Percentiles rank a stretch among this genome's conserved stretches.
Conservation (phyloP, 1,139 yeast genomes). For the Diutina catenulata region DNA sequence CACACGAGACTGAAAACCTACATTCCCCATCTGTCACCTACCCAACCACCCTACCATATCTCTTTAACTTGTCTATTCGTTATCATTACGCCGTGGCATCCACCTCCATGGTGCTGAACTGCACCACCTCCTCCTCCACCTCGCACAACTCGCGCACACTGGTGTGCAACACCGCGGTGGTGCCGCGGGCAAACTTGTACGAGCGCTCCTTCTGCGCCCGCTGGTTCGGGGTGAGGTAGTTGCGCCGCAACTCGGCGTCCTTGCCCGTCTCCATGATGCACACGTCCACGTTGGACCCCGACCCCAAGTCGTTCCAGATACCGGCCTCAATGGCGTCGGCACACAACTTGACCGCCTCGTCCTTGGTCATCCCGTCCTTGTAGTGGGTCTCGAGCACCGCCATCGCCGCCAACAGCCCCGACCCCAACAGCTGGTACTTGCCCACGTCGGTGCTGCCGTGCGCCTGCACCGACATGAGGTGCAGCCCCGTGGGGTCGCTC, state of each 20-base stretch:
- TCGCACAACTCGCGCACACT: slow-evolving; percentile 56
- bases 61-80: too few species aligned
- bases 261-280: slow-evolving; percentile 93
- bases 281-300: slow-evolving; percentile 94
- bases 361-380: slow-evolving; percentile 66
- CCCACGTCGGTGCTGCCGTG: slow-evolving; percentile 98
- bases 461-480: slow-evolving; percentile 86
- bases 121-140: slow-evolving; percentile 53
- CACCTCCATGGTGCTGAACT: slow-evolving; percentile 56
- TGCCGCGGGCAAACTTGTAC: slow-evolving; percentile 81
- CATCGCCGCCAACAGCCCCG: slow-evolving; percentile 99
- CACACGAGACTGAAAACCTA: too few species aligned
- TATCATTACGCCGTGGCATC: slow-evolving; percentile 27
- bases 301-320: slow-evolving; percentile 97
- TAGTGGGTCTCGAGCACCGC: slow-evolving; percentile 88
- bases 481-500: slow-evolving; percentile 92
- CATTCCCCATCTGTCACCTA: too few species aligned
- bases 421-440: slow-evolving; percentile 81
- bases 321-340: slow-evolving; percentile 94
- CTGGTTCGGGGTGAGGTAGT: slow-evolving; percentile 82
- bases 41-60: too few species aligned
- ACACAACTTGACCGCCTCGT: slow-evolving; percentile 82
- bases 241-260: slow-evolving; percentile 75
- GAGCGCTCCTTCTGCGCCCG: slow-evolving; percentile 70
- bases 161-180: slow-evolving; percentile 72